Conservation (phyloP, 2,329 filamentous ascomycete genomes). For the Hypoxylon sp. region DNA sequence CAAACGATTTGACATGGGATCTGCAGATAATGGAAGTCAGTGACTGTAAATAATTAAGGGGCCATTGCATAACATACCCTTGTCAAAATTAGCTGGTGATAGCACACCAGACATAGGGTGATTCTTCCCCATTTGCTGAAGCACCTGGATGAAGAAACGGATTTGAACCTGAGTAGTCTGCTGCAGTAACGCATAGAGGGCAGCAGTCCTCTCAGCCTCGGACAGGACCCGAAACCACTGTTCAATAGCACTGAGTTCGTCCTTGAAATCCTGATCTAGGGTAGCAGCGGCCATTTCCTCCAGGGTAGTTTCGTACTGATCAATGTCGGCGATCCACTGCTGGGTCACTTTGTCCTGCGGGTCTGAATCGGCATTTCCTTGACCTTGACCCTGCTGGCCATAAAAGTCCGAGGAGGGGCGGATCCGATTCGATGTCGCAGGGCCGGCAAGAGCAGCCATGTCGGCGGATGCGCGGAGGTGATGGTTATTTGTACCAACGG, state of each 20-base stretch:
- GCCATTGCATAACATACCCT: slow-evolving; percentile 72
- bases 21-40: slow-evolving; percentile 63
- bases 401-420: slow-evolving; percentile 97
- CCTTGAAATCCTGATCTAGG: slow-evolving; percentile 99
- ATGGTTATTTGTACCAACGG: slow-evolving; percentile 82
- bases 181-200: slow-evolving; percentile 93
- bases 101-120: slow-evolving; percentile 97
- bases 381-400: slow-evolving; percentile 79
- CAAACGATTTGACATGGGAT: slow-evolving; percentile 96
- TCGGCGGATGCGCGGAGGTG: slow-evolving; percentile 96
- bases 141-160: slow-evolving; percentile 97
- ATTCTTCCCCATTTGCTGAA: slow-evolving; percentile 99
- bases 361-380: slow-evolving; percentile 80
- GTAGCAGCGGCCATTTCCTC: slow-evolving; percentile 99
- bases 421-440: slow-evolving; percentile 82
- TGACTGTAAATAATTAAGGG: slow-evolving; percentile 15
- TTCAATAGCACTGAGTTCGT: slow-evolving; percentile 98
- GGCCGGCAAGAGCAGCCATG: slow-evolving; percentile 83
- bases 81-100: slow-evolving; percentile 96
- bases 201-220: slow-evolving; percentile 95
- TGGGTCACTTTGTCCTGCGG: slow-evolving; percentile 93
- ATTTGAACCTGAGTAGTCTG: slow-evolving; percentile 99
- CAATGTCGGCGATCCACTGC: slow-evolving; percentile 99
- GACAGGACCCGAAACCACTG: slow-evolving; percentile 99
- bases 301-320: slow-evolving; percentile 98